Conservation (phyloP, 495 filamentous ascomycete genomes). For the Letharia columbiana region DNA sequence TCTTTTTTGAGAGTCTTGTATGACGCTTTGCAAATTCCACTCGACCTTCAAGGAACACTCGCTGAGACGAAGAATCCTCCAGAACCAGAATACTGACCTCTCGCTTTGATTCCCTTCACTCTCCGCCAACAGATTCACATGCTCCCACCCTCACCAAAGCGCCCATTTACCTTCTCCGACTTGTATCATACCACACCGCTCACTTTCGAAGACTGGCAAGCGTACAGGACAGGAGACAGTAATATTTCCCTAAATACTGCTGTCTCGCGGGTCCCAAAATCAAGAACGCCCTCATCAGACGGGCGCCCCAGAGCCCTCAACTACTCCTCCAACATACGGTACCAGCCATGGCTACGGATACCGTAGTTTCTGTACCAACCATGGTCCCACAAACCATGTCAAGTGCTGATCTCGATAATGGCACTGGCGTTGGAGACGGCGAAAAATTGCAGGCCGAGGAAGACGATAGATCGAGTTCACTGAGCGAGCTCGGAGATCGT, state of each 20-base stretch:
- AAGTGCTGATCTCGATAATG: slow-evolving; percentile 3
- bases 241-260: neutral
- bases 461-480: slow-evolving; percentile 51
- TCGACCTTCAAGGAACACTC: neutral
- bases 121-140: neutral
- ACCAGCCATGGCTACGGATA: slow-evolving; percentile 11
- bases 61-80: neutral
- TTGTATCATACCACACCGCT: neutral
- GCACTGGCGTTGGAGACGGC: slow-evolving; percentile 2
- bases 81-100: neutral
- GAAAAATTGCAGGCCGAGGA: slow-evolving; percentile 4
- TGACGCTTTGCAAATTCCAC: neutral
- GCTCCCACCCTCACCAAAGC: slow-evolving; percentile 7
- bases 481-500: slow-evolving; percentile 87
- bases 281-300: neutral
- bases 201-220: neutral
- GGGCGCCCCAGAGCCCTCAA: neutral
- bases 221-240: neutral
- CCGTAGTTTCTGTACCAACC: neutral
- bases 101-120: neutral
- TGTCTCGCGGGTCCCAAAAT: neutral
- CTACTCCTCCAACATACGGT: neutral
- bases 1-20: neutral
- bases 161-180: neutral
- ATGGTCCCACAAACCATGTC: slow-evolving; percentile 6